Evolutionary conservation across 495 filamentous ascomycete species (phyloP).

Genomic region (Lasiosphaeria miniovina): DNA sequence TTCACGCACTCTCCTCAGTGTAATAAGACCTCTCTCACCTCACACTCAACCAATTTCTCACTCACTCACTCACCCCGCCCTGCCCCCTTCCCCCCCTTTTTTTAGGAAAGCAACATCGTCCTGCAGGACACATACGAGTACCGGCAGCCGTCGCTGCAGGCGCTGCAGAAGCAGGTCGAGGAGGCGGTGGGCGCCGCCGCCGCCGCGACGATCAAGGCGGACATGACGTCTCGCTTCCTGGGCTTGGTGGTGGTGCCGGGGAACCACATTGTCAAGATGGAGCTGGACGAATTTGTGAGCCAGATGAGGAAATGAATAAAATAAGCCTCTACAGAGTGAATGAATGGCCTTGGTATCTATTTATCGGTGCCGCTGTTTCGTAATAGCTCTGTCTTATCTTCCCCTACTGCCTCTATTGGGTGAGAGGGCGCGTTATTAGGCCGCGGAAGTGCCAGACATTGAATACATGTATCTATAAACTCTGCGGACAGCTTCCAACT

Average conservation of each 20-base stretch:
- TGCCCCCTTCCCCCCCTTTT: not conserved
- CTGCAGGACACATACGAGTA: constrained; percentile 85
- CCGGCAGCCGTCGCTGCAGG: constrained; percentile 60
- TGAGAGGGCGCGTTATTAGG: too few species aligned
- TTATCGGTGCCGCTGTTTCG: too few species aligned
- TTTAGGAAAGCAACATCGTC: constrained; percentile 68
- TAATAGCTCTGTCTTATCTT: too few species aligned
- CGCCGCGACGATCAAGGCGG: constrained; percentile 48
- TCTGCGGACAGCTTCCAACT: too few species aligned
- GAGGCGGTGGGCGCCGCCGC: constrained; percentile 41
- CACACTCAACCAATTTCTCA: not conserved
- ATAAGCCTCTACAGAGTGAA: not conserved
- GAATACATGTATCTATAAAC: too few species aligned
- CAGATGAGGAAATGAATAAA: constrained; percentile 3
- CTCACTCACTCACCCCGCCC: not conserved
- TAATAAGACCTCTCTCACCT: not conserved
- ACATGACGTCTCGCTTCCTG: constrained; percentile 81
- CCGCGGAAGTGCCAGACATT: too few species aligned
- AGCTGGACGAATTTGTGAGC: constrained; percentile 69
- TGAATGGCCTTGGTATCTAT: not conserved
- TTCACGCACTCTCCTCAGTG: too few species aligned
- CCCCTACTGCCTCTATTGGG: too few species aligned
- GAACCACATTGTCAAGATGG: constrained; percentile 78
- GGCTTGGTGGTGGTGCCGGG: constrained; percentile 91
- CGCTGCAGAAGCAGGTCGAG: constrained; percentile 47